Evolutionary conservation across 139 green algal species (phyloP).

Genomic region (Micromonas pusilla): DNA sequence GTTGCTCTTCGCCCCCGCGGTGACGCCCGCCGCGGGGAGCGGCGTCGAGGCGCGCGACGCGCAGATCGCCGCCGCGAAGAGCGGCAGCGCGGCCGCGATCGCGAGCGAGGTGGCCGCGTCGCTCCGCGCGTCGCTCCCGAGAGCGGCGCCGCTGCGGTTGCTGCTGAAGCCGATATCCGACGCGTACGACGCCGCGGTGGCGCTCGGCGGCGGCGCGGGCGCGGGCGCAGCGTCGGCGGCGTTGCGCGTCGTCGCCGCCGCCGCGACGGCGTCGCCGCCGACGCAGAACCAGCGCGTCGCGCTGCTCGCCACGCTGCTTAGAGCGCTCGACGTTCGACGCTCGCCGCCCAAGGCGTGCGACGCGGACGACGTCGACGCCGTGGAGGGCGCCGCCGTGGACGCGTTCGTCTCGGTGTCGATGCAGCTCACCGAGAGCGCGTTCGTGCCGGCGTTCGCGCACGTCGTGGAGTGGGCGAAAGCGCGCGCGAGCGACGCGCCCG

Average conservation of each 20-base stretch:
- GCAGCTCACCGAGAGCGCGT: constrained; percentile 12
- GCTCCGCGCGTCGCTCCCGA: neutral
- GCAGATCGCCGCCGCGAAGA: neutral
- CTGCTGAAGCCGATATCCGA: neutral
- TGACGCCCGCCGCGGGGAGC: neutral
- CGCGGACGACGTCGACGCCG: neutral
- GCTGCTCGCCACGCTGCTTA: neutral
- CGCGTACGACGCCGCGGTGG: neutral
- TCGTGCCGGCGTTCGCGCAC: neutral
- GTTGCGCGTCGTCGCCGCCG: neutral
- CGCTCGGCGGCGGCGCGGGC: neutral
- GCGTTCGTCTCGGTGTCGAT: neutral
- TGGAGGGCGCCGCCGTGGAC: neutral
- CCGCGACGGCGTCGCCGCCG: neutral
- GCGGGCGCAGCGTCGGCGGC: neutral
- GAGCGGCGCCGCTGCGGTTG: neutral
- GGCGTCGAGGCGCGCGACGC: neutral
- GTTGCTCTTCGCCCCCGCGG: neutral
- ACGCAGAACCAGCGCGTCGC: neutral
- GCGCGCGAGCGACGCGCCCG: neutral
- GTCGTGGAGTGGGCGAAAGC: constrained; percentile 17
- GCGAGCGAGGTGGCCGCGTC: neutral
- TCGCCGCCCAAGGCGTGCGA: neutral
- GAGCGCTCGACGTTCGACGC: constrained; percentile 6
- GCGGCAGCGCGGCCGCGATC: neutral